Base-by-base conservation (phyloP, 306 rosid species). In the Vachellia collinsii region DNA sequence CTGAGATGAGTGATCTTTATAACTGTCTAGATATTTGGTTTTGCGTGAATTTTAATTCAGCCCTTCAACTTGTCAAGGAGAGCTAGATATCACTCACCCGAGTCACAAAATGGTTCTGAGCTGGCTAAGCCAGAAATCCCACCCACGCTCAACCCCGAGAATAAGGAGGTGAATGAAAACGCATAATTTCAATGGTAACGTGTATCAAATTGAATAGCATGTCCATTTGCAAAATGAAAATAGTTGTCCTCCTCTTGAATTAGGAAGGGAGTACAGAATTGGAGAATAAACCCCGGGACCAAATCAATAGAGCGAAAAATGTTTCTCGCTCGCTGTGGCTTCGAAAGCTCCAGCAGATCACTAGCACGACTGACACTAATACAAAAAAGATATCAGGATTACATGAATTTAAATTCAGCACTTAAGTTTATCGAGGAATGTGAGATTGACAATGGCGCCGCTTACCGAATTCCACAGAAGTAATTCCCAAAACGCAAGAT, bases 401-500 rank as follows among this genome's bases (percentile, higher is more conserved):
- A 29, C 61, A 48, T 4, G 61, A 53, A 78, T 11, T 47, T 36
- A 6, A 75, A 70, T 76, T 53, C 84, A 70, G 63, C 36, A 62
- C n/a, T 46, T 1, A 9, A 20, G 43, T 20, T 78, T 23, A 70
- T 48, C 5, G 12, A 37, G 42, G 62, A 62, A 70, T 41, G 6
- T 34, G 1, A 51, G 11, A 62, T 41, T 1, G 50, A 53, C 25
- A 59, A 67, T 39, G 63, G 19, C 75, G n/a, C 34, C 75, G 36
- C 54, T 75, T 70, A 78, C 79, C 75, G 63, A 75, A 36, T 43
- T 76, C 69, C 77, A 22, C 47, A 42, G 20, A 43, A 77, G 70
- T 8, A 61, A 76, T 71, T 37, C 44, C 58, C 42, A 13, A 61
- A 62, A 29, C 10, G 5, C 42, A 37, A 78, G 41, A n/a, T 41